Evolutionary conservation across 345 rosid species (phyloP).

Genomic region (Geranium brycei): DNA sequence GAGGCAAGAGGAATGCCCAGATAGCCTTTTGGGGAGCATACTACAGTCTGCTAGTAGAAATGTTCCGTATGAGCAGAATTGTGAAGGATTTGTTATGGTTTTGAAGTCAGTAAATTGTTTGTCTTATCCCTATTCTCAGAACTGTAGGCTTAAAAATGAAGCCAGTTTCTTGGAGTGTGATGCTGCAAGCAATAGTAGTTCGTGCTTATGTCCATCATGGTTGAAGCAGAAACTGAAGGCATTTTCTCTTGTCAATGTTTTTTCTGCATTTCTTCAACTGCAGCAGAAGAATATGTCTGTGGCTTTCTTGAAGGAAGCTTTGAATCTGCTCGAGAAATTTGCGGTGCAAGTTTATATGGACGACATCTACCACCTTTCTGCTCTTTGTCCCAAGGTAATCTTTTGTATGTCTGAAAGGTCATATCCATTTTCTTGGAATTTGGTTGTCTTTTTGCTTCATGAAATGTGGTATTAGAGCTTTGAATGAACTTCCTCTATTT

Average conservation of each 20-base stretch:
- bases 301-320: conserved; percentile 31
- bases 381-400: conserved; percentile 64
- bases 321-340: conserved; percentile 31
- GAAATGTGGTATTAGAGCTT: too few relatives aligned
- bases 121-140: conserved; percentile 32
- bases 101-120: conserved; percentile 51
- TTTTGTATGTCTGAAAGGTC: background rate
- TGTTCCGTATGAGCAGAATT: conserved; percentile 35
- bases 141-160: conserved; percentile 35
- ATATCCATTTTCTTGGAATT: background rate
- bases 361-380: conserved; percentile 54
- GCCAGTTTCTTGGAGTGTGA: conserved; percentile 8
- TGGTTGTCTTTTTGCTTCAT: background rate
- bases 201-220: conserved; percentile 70
- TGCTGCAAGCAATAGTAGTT: conserved; percentile 5
- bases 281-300: conserved; percentile 25
- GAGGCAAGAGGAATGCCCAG: conserved; percentile 19
- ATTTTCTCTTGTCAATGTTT: conserved; percentile 51
- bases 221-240: conserved; percentile 53
- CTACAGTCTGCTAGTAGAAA: conserved; percentile 29
- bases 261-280: conserved; percentile 32
- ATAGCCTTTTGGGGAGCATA: conserved; percentile 33
- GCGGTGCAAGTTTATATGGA: conserved; percentile 38
- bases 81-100: conserved; percentile 48
- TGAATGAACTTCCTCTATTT: too few relatives aligned